Percentiles rank a stretch among this genome's conserved stretches.
These are phyloP conservation scores for Diddensiella caesifluorescens DNA, from an alignment of 805 yeast genomes.

Conservation along the genomic window DNA sequence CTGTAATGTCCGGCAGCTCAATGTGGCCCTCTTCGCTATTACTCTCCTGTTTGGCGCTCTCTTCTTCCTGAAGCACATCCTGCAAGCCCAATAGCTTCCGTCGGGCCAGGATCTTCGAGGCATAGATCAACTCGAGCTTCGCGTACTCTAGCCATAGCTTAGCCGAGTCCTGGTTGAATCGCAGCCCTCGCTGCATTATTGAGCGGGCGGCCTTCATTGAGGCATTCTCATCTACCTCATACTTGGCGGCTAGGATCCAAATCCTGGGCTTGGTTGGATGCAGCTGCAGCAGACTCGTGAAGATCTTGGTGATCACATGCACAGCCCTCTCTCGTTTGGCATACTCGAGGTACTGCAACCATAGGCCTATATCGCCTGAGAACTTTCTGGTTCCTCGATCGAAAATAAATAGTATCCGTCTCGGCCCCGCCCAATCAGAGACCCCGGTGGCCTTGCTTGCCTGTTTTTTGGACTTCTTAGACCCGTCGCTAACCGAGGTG, in stretches of 20 bases:
- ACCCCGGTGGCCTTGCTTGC: slow-evolving; percentile 27
- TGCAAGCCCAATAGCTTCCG: slow-evolving; percentile 78
- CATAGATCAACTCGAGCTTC: slow-evolving; percentile 80
- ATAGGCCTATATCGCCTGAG: slow-evolving; percentile 69
- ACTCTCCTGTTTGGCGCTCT: slow-evolving; percentile 28
- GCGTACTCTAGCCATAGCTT: slow-evolving; percentile 81
- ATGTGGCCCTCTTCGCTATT: slow-evolving; percentile 38
- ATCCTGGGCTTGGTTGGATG: slow-evolving; percentile 89
- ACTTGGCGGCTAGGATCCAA: slow-evolving; percentile 93
- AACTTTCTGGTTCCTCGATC: slow-evolving; percentile 77
- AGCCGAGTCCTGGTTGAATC: slow-evolving; percentile 71
- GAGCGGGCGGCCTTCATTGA: slow-evolving; percentile 85
- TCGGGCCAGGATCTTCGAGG: slow-evolving; percentile 77
- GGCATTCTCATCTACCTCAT: slow-evolving; percentile 84
- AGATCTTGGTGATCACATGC: slow-evolving; percentile 45
- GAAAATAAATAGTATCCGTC: slow-evolving; percentile 75
- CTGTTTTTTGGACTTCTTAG: slow-evolving; percentile 6
- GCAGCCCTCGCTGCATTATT: slow-evolving; percentile 74
- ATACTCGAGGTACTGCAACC: slow-evolving; percentile 71
- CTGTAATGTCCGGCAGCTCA: slow-evolving; percentile 42
- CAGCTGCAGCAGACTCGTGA: slow-evolving; percentile 69
- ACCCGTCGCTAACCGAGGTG: slow-evolving; percentile 34
- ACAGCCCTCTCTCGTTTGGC: slow-evolving; percentile 32
- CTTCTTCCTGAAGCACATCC: slow-evolving; percentile 43
- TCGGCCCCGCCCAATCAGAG: slow-evolving; percentile 81